Evolutionary conservation across 306 rosid genomes (phyloP).

Genomic region (Carpinus viminea): DNA sequence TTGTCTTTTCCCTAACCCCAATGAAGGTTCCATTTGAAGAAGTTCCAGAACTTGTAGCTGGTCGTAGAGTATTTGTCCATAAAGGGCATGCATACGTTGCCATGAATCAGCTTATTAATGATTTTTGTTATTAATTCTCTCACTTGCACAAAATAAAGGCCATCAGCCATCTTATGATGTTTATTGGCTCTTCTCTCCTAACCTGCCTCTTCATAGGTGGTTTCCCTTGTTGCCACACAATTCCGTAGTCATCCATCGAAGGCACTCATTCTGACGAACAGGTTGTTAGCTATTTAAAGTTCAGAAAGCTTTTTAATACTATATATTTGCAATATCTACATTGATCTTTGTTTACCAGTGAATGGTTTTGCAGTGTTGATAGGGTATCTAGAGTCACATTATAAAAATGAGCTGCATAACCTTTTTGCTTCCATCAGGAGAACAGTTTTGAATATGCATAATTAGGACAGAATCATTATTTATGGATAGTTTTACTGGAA

Average conservation of each 20-base stretch:
- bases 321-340: not conserved
- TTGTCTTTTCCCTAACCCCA: slow-evolving; percentile 10
- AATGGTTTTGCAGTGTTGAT: not conserved
- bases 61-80: slow-evolving; percentile 72
- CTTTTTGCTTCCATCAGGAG: not conserved
- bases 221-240: slow-evolving; percentile 73
- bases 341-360: not conserved
- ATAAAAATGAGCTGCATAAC: not conserved
- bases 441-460: not conserved
- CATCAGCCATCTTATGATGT: slow-evolving; percentile 11
- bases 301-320: not conserved
- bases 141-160: slow-evolving; percentile 11
- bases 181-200: slow-evolving; percentile 18
- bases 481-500: not conserved
- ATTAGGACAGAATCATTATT: not conserved
- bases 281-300: slow-evolving; percentile 45
- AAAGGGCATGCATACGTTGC: slow-evolving; percentile 88
- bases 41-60: slow-evolving; percentile 93
- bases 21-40: slow-evolving; percentile 90
- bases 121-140: slow-evolving; percentile 22
- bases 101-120: slow-evolving; percentile 67
- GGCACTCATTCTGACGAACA: slow-evolving; percentile 81
- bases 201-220: slow-evolving; percentile 49
- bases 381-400: not conserved
- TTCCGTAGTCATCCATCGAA: slow-evolving; percentile 83